Conservation (phyloP, 371 early-diverging fungal genomes). For the Basidiobolus meristosporus region DNA sequence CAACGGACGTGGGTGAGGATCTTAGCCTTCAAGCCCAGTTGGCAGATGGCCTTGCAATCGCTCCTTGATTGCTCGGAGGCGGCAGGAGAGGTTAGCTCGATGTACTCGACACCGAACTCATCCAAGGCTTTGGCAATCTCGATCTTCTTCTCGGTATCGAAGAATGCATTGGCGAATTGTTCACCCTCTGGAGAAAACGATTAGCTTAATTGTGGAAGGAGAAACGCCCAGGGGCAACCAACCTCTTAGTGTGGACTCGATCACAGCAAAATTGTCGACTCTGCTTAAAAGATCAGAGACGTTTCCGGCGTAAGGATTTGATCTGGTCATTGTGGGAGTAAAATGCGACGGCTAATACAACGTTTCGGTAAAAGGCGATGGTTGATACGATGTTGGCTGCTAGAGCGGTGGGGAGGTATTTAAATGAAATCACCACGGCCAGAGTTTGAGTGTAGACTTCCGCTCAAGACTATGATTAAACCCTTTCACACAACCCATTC, state of each 20-base stretch:
- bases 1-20: constrained; percentile 89
- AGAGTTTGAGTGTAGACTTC: too few species aligned
- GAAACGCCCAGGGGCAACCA: too few species aligned
- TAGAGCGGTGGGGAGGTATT: too few species aligned
- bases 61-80: constrained; percentile 84
- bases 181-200: constrained; percentile 58
- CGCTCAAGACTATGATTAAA: too few species aligned
- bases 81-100: constrained; percentile 90
- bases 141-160: constrained; percentile 86
- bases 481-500: too few species aligned
- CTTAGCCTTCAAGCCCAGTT: constrained; percentile 88
- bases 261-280: constrained; percentile 81
- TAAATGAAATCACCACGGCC: too few species aligned
- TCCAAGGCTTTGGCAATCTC: constrained; percentile 92
- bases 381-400: too few species aligned
- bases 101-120: constrained; percentile 90
- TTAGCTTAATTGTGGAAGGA: constrained; percentile 1
- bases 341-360: too few species aligned
- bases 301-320: background rate
- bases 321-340: too few species aligned
- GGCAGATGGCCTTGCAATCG: constrained; percentile 78
- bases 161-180: constrained; percentile 96
- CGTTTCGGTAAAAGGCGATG: too few species aligned
- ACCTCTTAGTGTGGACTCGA: constrained; percentile 88
- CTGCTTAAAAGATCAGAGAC: constrained; percentile 51